Conservation (phyloP, 1,284 basidiomycete genomes). For the Golubevia sp. region DNA sequence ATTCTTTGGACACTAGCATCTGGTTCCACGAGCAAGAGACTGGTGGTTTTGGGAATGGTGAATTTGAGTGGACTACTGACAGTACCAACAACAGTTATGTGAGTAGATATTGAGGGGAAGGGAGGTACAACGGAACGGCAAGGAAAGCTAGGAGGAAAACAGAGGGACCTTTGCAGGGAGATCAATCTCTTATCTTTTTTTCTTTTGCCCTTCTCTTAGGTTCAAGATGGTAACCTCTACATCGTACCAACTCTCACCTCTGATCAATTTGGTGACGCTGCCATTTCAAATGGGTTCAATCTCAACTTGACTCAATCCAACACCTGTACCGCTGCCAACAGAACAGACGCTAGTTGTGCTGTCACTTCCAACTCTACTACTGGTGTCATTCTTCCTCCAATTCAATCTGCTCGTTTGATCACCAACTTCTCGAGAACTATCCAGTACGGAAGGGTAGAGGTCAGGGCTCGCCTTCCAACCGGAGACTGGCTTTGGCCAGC, state of each 20-base stretch:
- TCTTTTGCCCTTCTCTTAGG: constrained; percentile 21
- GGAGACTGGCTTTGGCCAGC: constrained; percentile 48
- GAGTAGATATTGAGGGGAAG: constrained; percentile 8
- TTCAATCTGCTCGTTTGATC: constrained; percentile 78
- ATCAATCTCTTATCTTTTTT: neutral
- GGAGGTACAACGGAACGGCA: too few relatives aligned
- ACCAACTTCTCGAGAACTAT: constrained; percentile 75
- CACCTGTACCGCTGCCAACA: constrained; percentile 69
- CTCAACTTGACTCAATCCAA: constrained; percentile 77
- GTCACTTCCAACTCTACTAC: constrained; percentile 63
- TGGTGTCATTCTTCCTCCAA: constrained; percentile 72
- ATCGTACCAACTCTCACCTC: constrained; percentile 82
- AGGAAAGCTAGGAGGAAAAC: too few relatives aligned
- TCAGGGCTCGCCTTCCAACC: constrained; percentile 76
- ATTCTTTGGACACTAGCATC: constrained; percentile 20
- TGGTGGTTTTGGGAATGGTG: constrained; percentile 33
- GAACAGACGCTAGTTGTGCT: constrained; percentile 65
- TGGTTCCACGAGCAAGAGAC: constrained; percentile 34
- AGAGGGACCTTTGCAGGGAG: too few relatives aligned
- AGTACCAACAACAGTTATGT: constrained; percentile 33
- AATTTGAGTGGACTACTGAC: constrained; percentile 44
- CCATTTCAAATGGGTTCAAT: constrained; percentile 72
- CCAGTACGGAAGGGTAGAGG: constrained; percentile 79
- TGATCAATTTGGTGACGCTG: constrained; percentile 70
- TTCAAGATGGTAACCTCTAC: constrained; percentile 76